Evolutionary conservation across 768 basidiomycete genomes (phyloP).

Genomic region (Cytidiella melzeri): DNA sequence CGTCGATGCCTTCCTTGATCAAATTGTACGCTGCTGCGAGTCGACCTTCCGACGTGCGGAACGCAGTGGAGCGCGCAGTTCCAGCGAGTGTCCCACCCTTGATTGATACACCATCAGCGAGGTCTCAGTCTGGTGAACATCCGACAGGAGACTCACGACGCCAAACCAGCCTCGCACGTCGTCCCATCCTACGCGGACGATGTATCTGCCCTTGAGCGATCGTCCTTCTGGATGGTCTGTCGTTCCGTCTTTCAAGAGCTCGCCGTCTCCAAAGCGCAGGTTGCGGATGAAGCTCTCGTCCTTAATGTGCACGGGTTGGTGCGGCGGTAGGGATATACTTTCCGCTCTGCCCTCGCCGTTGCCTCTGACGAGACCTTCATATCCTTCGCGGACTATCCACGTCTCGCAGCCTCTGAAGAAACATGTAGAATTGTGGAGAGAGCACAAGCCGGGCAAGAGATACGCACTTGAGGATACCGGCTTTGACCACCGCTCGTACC

Average conservation of each 20-base stretch:
- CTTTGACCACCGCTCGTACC: conserved; percentile 90
- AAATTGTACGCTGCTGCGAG: conserved; percentile 85
- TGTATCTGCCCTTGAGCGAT: conserved; percentile 84
- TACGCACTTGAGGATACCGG: conserved; percentile 80
- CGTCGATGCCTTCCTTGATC: conserved; percentile 95
- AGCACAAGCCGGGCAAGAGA: not conserved
- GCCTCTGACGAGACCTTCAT: conserved; percentile 96
- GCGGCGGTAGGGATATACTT: conserved; percentile 18
- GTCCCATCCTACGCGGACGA: conserved; percentile 96
- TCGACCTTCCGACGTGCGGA: conserved; percentile 85
- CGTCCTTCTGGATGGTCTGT: conserved; percentile 62
- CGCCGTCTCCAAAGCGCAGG: conserved; percentile 78
- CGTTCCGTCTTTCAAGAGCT: conserved; percentile 73
- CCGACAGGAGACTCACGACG: conserved; percentile 46
- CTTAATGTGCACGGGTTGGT: conserved; percentile 17
- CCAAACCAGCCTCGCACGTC: conserved; percentile 95
- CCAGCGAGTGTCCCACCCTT: conserved; percentile 95
- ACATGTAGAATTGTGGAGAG: too few species aligned
- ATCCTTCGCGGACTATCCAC: conserved; percentile 96
- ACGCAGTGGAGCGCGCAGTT: conserved; percentile 80
- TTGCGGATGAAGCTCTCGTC: conserved; percentile 52
- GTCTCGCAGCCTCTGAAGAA: conserved; percentile 84
- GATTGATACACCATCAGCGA: not conserved
- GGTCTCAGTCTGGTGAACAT: not conserved
- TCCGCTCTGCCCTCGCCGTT: conserved; percentile 39